These are phyloP conservation scores for Sugiyamaella japonica DNA, from an alignment of 1,139 yeast species.

Conservation along the genomic window DNA sequence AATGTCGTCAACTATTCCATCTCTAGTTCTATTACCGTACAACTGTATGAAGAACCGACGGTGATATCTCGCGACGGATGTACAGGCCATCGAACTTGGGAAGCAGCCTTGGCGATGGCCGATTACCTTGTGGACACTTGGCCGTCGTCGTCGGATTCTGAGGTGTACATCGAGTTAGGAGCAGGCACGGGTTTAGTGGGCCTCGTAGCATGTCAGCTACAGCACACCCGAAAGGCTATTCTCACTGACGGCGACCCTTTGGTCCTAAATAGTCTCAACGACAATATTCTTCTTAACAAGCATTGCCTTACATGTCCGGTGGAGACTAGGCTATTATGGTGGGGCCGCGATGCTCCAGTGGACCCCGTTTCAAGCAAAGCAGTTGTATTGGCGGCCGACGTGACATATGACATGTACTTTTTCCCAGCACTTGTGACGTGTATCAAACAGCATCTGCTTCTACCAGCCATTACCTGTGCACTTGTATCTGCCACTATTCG, in stretches of 20 bases:
- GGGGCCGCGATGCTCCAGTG: slow-evolving; percentile 51
- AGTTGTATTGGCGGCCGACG: slow-evolving; percentile 68
- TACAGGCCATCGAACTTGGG: slow-evolving; percentile 94
- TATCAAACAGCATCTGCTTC: slow-evolving; percentile 37
- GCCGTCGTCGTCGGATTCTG: not conserved
- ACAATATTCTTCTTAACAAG: slow-evolving; percentile 51
- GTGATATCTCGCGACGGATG: slow-evolving; percentile 61
- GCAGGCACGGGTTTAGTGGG: slow-evolving; percentile 92
- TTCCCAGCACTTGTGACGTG: slow-evolving; percentile 58
- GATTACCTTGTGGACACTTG: slow-evolving; percentile 43
- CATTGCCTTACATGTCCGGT: slow-evolving; percentile 23
- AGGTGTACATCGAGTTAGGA: slow-evolving; percentile 65
- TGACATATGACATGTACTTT: slow-evolving; percentile 71
- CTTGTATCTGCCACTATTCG: slow-evolving; percentile 65
- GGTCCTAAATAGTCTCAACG: slow-evolving; percentile 54
- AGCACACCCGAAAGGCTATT: slow-evolving; percentile 40
- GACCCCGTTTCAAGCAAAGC: slow-evolving; percentile 6
- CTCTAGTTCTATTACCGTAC: slow-evolving; percentile 14
- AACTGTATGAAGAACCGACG: slow-evolving; percentile 28
- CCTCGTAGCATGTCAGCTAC: slow-evolving; percentile 47
- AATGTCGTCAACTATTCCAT: slow-evolving; percentile 16
- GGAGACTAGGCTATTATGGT: slow-evolving; percentile 53
- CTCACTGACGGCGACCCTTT: slow-evolving; percentile 78
- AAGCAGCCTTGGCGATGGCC: slow-evolving; percentile 74
- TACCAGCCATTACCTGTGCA: slow-evolving; percentile 20